These are phyloP conservation scores for Spinacia oleracea DNA, from an alignment of 179 eudicot species.

Conservation along the genomic window DNA sequence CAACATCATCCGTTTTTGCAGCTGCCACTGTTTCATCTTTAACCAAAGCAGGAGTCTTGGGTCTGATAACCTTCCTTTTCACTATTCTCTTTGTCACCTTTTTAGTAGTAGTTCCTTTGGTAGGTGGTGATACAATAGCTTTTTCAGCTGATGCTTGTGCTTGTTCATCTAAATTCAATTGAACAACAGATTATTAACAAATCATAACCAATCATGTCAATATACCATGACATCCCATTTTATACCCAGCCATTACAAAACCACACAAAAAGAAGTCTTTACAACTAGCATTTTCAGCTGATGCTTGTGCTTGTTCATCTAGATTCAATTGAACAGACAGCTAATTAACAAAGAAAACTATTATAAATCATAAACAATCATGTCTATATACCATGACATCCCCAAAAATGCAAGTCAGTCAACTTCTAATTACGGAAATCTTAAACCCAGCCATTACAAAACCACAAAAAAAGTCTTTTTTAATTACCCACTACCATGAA, in stretches of 20 bases:
- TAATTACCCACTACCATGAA: neutral
- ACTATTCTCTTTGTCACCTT: constrained; percentile 41
- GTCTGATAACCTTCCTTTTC: constrained; percentile 40
- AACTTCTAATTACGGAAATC: neutral
- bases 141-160: constrained; percentile 35
- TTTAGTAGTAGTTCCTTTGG: constrained; percentile 35
- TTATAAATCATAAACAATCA: too few species aligned
- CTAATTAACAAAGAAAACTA: neutral
- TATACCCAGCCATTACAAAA: too few species aligned
- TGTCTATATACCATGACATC: neutral
- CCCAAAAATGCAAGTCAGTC: neutral
- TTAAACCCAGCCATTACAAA: neutral
- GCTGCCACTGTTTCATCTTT: constrained; percentile 37
- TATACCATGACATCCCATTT: neutral
- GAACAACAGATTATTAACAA: neutral
- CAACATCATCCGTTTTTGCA: constrained; percentile 28
- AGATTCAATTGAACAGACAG: constrained; percentile 12
- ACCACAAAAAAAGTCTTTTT: neutral
- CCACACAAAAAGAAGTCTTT: too few species aligned
- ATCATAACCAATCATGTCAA: neutral
- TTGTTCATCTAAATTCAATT: constrained; percentile 39
- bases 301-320: constrained; percentile 43
- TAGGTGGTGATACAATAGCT: constrained; percentile 34
- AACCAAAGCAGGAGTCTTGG: constrained; percentile 48
- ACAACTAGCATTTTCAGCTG: constrained; percentile 36